phyloP scores from a whole-genome alignment of 306 rosid species.

The Amphicarpaea edgeworthii region DNA sequence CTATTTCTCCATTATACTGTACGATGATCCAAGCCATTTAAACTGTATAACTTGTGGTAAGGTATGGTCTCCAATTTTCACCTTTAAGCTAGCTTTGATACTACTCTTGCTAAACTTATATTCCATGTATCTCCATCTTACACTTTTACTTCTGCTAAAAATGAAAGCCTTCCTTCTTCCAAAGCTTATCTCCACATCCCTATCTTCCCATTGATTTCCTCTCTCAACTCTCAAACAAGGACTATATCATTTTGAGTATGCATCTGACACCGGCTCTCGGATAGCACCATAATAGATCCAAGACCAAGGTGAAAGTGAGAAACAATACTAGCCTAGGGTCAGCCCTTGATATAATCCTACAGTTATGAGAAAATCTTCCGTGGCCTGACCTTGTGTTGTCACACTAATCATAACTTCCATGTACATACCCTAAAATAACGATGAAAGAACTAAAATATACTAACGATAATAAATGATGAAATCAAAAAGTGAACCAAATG shows the following conservation, averaged over 20 bases:
- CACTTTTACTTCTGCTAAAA: not conserved
- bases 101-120: not conserved
- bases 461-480: not conserved
- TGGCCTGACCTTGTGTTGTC: not conserved
- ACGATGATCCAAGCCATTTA: not conserved
- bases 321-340: not conserved
- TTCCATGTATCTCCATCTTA: not conserved
- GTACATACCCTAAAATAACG: not conserved
- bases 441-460: conserved; percentile 14
- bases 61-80: not conserved
- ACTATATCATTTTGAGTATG: not conserved
- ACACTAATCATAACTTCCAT: not conserved
- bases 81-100: not conserved
- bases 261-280: not conserved
- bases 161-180: not conserved
- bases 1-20: not conserved
- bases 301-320: conserved; percentile 6
- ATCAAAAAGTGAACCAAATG: not conserved
- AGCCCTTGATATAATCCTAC: not conserved
- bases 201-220: not conserved
- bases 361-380: not conserved
- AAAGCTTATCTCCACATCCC: not conserved
- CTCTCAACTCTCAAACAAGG: not conserved
- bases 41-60: not conserved
- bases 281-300: not conserved